phyloP scores from a whole-genome alignment of 2,329 filamentous ascomycete species.

The Colletotrichum chrysophilum region DNA sequence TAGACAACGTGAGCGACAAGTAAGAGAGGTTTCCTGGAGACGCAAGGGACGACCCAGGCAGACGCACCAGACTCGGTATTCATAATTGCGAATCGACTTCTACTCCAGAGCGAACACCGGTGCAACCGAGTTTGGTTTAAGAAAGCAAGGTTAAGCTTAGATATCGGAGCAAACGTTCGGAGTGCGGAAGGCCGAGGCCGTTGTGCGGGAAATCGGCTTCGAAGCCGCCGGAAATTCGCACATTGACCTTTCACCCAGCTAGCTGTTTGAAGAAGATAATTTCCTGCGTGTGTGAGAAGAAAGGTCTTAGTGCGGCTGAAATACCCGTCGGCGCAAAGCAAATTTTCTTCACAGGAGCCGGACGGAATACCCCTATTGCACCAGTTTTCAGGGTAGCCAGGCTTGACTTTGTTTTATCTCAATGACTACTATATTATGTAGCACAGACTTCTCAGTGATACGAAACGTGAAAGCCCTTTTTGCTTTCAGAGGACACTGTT shows the following conservation, averaged over 20 bases:
- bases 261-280: background rate
- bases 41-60: no score
- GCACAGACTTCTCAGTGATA: fast-evolving
- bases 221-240: background rate
- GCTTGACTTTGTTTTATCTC: background rate
- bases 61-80: background rate
- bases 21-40: no score
- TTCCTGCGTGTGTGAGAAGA: background rate
- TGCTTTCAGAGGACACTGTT: background rate
- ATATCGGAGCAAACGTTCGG: background rate
- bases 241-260: background rate
- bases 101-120: background rate
- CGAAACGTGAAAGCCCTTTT: background rate
- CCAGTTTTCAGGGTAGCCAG: no score
- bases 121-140: background rate
- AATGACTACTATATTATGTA: background rate
- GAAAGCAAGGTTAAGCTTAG: background rate
- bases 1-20: no score
- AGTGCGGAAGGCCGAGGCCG: background rate
- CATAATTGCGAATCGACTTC: background rate
- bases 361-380: no score
- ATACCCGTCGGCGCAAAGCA: fast-evolving
- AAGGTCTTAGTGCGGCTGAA: fast-evolving
- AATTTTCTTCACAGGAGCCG: background rate
- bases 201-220: background rate